These are phyloP conservation scores for Hymenotorrendiella dingleyae DNA, from an alignment of 2,329 filamentous ascomycete species.

Conservation along the genomic window DNA sequence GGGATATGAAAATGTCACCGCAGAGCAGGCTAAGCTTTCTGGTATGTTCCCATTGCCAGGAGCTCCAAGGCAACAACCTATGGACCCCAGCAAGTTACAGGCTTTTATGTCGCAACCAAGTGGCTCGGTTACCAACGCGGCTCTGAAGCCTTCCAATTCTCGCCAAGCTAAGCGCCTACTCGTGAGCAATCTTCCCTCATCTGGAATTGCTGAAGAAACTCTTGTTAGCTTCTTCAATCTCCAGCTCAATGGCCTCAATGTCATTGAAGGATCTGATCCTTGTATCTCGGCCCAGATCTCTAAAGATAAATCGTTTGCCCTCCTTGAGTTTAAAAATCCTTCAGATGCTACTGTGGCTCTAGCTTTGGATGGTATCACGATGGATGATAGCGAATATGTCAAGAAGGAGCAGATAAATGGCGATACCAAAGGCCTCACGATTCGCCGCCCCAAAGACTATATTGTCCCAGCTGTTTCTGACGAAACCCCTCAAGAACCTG, in stretches of 20 bases:
- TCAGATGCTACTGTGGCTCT: conserved; percentile 87
- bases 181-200: conserved; percentile 70
- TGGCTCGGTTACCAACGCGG: conserved; percentile 59
- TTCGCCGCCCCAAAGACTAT: conserved; percentile 91
- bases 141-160: conserved; percentile 86
- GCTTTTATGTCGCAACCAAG: conserved; percentile 91
- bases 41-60: conserved; percentile 98
- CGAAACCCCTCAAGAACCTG: conserved; percentile 67
- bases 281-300: conserved; percentile 80
- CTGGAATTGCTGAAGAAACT: conserved; percentile 64
- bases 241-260: conserved; percentile 93
- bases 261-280: conserved; percentile 76
- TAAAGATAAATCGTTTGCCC: conserved; percentile 71
- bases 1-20: conserved; percentile 96
- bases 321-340: conserved; percentile 84
- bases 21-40: conserved; percentile 96
- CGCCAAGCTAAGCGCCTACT: conserved; percentile 91
- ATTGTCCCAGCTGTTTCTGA: conserved; percentile 80
- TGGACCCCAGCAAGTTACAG: conserved; percentile 90
- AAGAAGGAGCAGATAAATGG: conserved; percentile 47
- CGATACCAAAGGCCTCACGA: conserved; percentile 55
- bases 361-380: conserved; percentile 81
- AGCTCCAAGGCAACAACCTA: conserved; percentile 87
- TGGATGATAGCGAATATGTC: conserved; percentile 65
- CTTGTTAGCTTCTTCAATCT: conserved; percentile 88